These are phyloP conservation scores for Chaetomium tenue DNA, from an alignment of 495 filamentous ascomycete species.

Conservation along the genomic window DNA sequence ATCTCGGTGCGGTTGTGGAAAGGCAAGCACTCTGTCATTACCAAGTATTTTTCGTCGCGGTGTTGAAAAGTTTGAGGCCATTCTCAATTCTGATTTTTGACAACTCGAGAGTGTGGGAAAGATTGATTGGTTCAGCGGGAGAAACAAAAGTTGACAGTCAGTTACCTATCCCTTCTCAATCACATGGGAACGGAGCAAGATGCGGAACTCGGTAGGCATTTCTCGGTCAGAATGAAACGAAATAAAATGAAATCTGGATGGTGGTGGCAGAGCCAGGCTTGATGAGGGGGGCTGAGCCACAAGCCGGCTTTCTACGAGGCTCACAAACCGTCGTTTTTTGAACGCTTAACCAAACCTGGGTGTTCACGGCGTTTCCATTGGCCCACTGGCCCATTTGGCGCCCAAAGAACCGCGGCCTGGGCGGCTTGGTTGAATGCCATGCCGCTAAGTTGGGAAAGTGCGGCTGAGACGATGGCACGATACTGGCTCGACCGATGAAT, in stretches of 20 bases:
- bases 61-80: too few relatives aligned
- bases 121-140: too few relatives aligned
- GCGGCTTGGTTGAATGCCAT: too few relatives aligned
- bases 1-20: too few relatives aligned
- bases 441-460: too few relatives aligned
- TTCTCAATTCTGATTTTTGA: not conserved
- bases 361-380: not conserved
- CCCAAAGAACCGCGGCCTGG: too few relatives aligned
- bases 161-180: not conserved
- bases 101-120: not conserved
- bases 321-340: not conserved
- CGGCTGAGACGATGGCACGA: too few relatives aligned
- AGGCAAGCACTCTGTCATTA: too few relatives aligned
- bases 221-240: not conserved
- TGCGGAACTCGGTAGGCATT: not conserved
- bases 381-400: too few relatives aligned
- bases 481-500: too few relatives aligned
- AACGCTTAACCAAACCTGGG: not conserved
- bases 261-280: conserved; percentile 8
- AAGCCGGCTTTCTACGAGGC: not conserved
- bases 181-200: not conserved
- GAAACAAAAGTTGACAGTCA: not conserved
- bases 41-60: too few relatives aligned
- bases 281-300: conserved; percentile 5
- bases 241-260: not conserved